phyloP scores from a whole-genome alignment of 1,139 yeast genomes.

The Sporopachydermia cereana region DNA sequence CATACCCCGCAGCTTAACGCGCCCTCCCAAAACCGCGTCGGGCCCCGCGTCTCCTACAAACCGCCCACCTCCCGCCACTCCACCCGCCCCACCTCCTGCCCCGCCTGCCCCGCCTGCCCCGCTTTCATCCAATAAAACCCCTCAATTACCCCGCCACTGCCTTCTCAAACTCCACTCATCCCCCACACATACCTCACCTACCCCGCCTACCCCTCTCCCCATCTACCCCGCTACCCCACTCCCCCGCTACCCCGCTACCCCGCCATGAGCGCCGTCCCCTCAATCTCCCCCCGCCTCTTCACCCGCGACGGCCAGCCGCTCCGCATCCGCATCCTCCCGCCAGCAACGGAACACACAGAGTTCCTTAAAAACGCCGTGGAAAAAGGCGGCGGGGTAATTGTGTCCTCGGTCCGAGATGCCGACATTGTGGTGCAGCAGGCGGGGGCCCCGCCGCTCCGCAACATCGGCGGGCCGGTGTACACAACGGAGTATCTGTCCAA shows the following conservation, averaged over 20 bases:
- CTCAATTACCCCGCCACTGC: too few relatives aligned
- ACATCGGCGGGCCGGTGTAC: not conserved
- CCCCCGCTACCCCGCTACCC: not conserved
- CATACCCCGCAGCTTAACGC: too few relatives aligned
- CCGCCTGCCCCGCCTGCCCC: too few relatives aligned
- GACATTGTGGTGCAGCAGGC: not conserved
- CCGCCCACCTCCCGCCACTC: too few relatives aligned
- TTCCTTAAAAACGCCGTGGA: not conserved
- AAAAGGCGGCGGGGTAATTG: conserved; percentile 3
- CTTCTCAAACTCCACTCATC: too few relatives aligned
- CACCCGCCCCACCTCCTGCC: too few relatives aligned
- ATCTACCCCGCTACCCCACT: not conserved
- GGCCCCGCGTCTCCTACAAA: too few relatives aligned
- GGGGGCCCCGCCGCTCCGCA: not conserved
- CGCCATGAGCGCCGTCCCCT: not conserved
- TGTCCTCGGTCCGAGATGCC: not conserved
- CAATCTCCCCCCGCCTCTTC: not conserved
- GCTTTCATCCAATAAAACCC: too few relatives aligned
- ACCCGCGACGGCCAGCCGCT: not conserved
- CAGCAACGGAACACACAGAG: not conserved
- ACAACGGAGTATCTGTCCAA: not conserved
- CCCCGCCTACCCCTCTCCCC: not conserved
- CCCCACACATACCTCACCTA: too few relatives aligned
- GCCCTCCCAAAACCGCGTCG: too few relatives aligned
- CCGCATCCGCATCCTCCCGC: not conserved